Conservation (phyloP, 306 rosid species). For the Quercus berberidifolia region DNA sequence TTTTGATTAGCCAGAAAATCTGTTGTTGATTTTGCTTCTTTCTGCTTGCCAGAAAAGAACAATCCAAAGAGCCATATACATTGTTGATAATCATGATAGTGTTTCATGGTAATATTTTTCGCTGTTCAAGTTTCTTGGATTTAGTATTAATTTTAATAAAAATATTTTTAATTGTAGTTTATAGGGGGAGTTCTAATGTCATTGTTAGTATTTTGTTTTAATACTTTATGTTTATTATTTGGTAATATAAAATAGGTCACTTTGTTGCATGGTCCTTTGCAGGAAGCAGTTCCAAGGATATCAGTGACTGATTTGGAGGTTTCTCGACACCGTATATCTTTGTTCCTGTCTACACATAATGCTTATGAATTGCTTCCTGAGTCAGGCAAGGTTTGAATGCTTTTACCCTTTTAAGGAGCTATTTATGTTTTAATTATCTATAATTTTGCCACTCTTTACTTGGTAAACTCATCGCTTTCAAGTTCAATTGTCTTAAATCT, state of each 20-base stretch:
- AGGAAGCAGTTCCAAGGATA: conserved; percentile 56
- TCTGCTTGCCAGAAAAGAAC: neutral
- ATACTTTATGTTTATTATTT: neutral
- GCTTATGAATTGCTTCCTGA: conserved; percentile 85
- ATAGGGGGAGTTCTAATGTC: neutral
- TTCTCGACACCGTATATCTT: conserved; percentile 65
- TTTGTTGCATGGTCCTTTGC: conserved; percentile 33
- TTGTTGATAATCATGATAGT: neutral
- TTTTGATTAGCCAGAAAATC: neutral
- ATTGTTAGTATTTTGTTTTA: neutral
- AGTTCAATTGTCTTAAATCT: conserved; percentile 19
- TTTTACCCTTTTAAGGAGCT: conserved; percentile 26
- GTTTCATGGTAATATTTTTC: neutral
- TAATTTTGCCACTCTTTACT: conserved; percentile 7
- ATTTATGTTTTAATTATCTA: neutral
- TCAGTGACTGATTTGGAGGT: conserved; percentile 53
- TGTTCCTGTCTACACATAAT: conserved; percentile 57
- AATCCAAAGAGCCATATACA: neutral
- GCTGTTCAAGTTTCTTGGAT: neutral
- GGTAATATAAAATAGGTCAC: conserved; percentile 19
- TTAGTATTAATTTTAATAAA: neutral
- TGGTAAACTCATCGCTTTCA: neutral
- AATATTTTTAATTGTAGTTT: neutral
- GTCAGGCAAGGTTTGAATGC: conserved; percentile 86
- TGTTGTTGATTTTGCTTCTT: neutral